phyloP scores from a whole-genome alignment of 2,329 filamentous ascomycete species.

The Hymenoscyphus albidus region DNA sequence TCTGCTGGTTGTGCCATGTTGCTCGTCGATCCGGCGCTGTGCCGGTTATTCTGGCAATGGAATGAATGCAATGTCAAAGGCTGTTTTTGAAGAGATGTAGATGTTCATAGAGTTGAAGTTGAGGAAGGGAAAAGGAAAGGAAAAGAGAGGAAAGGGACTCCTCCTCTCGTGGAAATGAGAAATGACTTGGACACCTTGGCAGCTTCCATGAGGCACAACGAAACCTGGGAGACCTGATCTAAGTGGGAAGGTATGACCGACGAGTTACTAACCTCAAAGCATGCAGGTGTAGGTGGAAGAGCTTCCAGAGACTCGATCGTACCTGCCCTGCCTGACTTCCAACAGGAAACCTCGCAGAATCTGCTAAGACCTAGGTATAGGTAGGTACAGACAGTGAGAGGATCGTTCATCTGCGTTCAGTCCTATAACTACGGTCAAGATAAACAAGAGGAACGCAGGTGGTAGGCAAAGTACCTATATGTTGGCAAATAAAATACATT shows the following conservation, averaged over 20 bases:
- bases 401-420: background rate
- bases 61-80: background rate
- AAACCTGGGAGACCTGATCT: too few relatives aligned
- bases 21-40: background rate
- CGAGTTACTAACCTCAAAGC: background rate
- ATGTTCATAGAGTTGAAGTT: background rate
- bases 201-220: too few relatives aligned
- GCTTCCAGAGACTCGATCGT: too few relatives aligned
- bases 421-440: background rate
- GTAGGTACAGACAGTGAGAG: too few relatives aligned
- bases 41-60: background rate
- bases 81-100: background rate
- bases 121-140: background rate
- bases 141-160: too few relatives aligned
- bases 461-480: background rate
- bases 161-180: background rate
- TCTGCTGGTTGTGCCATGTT: background rate
- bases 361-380: too few relatives aligned
- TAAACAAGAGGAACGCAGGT: background rate
- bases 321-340: too few relatives aligned
- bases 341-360: too few relatives aligned
- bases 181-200: too few relatives aligned
- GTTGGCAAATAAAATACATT: background rate
- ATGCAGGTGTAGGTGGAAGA: too few relatives aligned
- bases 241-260: background rate